phyloP scores from a whole-genome alignment of 2,329 filamentous ascomycete species.

The Pseudofabraea citricarpa region DNA sequence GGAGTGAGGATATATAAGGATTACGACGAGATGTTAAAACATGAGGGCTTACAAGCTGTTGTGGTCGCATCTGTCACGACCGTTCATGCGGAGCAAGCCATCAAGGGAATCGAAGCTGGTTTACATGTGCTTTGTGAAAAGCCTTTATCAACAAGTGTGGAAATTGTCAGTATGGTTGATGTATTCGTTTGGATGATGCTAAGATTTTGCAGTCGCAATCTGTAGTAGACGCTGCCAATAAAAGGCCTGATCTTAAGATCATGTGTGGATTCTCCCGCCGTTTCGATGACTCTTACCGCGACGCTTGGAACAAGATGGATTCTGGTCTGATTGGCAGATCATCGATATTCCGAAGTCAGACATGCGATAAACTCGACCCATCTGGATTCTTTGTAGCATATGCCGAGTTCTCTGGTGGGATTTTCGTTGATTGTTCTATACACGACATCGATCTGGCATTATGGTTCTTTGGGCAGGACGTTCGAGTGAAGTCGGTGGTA shows the following conservation, averaged over 20 bases:
- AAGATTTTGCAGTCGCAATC: slow-evolving; percentile 35
- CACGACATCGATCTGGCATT: slow-evolving; percentile 34
- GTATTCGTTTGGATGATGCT: not conserved
- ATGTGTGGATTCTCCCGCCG: slow-evolving; percentile 61
- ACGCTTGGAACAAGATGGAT: slow-evolving; percentile 47
- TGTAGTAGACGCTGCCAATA: slow-evolving; percentile 50
- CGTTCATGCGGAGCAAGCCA: slow-evolving; percentile 50
- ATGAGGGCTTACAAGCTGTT: slow-evolving; percentile 35
- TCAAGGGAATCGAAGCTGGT: slow-evolving; percentile 47
- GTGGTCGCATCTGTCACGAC: slow-evolving; percentile 39
- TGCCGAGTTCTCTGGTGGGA: not conserved
- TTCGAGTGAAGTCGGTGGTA: slow-evolving; percentile 47
- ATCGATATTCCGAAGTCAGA: slow-evolving; percentile 57
- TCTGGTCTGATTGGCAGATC: slow-evolving; percentile 53
- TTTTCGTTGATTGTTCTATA: not conserved
- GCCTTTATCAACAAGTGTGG: slow-evolving; percentile 51
- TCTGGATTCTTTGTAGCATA: not conserved
- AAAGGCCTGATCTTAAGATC: slow-evolving; percentile 55
- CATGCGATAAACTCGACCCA: slow-evolving; percentile 52
- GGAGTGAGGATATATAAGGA: slow-evolving; percentile 36
- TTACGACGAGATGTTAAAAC: slow-evolving; percentile 39
- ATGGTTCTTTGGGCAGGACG: slow-evolving; percentile 56
- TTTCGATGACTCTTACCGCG: slow-evolving; percentile 60
- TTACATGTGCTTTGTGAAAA: slow-evolving; percentile 56
- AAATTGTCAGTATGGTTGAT: slow-evolving; percentile 33